phyloP scores from a whole-genome alignment of 371 early-diverging fungal species.

The Saksenaea vasiformis region DNA sequence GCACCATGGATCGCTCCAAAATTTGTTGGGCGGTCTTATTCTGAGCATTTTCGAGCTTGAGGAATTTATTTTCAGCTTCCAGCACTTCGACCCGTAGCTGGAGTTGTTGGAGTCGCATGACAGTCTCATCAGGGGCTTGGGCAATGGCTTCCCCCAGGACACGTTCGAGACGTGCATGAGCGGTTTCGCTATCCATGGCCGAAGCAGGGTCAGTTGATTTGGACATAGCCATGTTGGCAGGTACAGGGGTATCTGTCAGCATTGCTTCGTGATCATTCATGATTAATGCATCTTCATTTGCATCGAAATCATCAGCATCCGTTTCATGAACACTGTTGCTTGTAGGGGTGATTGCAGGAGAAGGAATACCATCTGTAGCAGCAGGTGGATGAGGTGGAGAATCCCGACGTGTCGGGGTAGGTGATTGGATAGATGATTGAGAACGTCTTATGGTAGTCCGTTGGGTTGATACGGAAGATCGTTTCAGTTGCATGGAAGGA shows the following conservation, averaged over 20 bases:
- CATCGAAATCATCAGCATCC: slow-evolving; percentile 24
- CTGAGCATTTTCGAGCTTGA: slow-evolving; percentile 52
- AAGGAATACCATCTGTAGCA: slow-evolving; percentile 28
- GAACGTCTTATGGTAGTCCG: slow-evolving; percentile 1
- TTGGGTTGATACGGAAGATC: slow-evolving; percentile 15
- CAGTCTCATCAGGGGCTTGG: slow-evolving; percentile 44
- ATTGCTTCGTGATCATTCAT: slow-evolving; percentile 34
- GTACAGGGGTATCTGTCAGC: slow-evolving; percentile 40
- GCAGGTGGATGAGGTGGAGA: slow-evolving; percentile 13
- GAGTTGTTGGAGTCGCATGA: slow-evolving; percentile 51
- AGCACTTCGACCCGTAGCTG: slow-evolving; percentile 53
- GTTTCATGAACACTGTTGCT: slow-evolving; percentile 29
- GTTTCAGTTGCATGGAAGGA: slow-evolving; percentile 4
- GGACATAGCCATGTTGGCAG: slow-evolving; percentile 30
- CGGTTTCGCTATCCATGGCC: background rate
- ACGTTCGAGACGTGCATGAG: slow-evolving; percentile 37
- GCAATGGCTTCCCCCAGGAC: slow-evolving; percentile 40
- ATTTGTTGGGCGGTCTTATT: slow-evolving; percentile 39
- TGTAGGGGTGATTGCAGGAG: slow-evolving; percentile 44
- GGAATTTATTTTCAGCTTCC: slow-evolving; percentile 54
- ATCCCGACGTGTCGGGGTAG: slow-evolving; percentile 8
- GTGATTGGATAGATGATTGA: slow-evolving; percentile 3
- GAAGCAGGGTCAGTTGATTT: slow-evolving; percentile 31
- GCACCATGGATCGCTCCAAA: slow-evolving; percentile 35
- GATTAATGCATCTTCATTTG: slow-evolving; percentile 26